Percentiles rank a stretch among this genome's conserved stretches.
These are phyloP conservation scores for Podospora pseudocomata DNA, from an alignment of 495 filamentous ascomycete species.

Conservation along the genomic window DNA sequence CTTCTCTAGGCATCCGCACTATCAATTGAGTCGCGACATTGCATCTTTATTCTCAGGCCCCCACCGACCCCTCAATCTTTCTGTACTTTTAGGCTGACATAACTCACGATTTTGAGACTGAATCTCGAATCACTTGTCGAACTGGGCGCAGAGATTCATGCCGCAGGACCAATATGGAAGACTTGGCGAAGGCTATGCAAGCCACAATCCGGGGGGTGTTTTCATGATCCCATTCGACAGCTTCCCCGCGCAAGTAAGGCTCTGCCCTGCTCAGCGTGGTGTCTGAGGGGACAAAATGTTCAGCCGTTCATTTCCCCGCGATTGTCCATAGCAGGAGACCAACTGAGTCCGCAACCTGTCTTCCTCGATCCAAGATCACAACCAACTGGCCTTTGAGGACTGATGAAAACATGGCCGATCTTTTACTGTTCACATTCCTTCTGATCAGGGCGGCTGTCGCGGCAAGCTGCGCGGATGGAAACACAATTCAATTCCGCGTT, in stretches of 20 bases:
- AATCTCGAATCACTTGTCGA: neutral
- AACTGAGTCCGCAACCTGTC: too few species aligned
- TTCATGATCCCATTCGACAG: neutral
- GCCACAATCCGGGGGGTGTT: neutral
- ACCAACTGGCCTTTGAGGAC: too few species aligned
- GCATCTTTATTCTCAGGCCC: neutral
- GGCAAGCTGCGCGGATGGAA: neutral
- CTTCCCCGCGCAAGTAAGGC: neutral
- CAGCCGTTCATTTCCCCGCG: neutral
- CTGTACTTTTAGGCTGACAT: neutral
- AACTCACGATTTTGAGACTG: neutral
- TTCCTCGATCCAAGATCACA: too few species aligned
- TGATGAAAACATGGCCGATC: neutral
- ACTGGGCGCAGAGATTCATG: neutral
- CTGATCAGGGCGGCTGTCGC: neutral
- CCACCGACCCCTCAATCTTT: neutral
- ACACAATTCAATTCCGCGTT: slow-evolving; percentile 12
- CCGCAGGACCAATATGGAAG: neutral
- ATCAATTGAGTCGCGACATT: too few species aligned
- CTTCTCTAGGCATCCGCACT: too few species aligned
- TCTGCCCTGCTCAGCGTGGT: neutral
- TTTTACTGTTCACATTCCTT: neutral
- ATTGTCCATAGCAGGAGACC: neutral
- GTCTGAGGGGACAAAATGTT: neutral
- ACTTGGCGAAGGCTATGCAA: neutral